Conservation (phyloP, 2,329 filamentous ascomycete genomes). For the Aaosphaeria arxii region DNA sequence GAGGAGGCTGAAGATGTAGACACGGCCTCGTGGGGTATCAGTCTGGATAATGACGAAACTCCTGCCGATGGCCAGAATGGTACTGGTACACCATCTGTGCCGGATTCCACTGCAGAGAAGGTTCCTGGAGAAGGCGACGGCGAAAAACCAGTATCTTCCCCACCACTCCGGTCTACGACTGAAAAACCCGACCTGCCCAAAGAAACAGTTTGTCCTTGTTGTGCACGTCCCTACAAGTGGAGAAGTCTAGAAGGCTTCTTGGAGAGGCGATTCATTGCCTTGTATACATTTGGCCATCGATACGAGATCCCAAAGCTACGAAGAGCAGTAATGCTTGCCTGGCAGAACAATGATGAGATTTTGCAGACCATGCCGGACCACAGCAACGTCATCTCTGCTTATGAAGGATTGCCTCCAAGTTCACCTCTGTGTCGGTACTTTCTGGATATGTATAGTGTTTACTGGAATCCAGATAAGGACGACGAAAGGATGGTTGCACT, state of each 20-base stretch:
- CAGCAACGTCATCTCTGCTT: conserved; percentile 35
- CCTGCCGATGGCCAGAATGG: conserved; percentile 10
- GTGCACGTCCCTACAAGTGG: conserved; percentile 35
- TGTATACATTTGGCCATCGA: conserved; percentile 31
- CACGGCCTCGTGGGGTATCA: conserved; percentile 32
- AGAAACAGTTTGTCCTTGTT: conserved; percentile 34
- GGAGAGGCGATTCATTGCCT: conserved; percentile 32
- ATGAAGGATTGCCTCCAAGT: conserved; percentile 26
- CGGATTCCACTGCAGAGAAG: conserved; percentile 23
- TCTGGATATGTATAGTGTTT: conserved; percentile 35
- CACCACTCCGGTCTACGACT: conserved; percentile 22
- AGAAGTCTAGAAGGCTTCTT: conserved; percentile 35
- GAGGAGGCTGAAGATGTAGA: conserved; percentile 25
- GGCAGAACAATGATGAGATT: conserved; percentile 36
- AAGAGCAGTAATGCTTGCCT: conserved; percentile 29
- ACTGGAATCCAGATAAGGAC: conserved; percentile 35
- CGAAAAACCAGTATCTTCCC: conserved; percentile 17
- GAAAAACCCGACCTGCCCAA: conserved; percentile 34
- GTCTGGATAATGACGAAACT: conserved; percentile 27
- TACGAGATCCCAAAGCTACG: conserved; percentile 32
- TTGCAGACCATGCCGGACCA: conserved; percentile 36
- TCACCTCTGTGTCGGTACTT: conserved; percentile 33
- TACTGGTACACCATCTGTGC: conserved; percentile 4
- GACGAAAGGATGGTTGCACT: conserved; percentile 26
- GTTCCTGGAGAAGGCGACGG: conserved; percentile 26